phyloP scores from a whole-genome alignment of 768 basidiomycete genomes.

The Rhizopogon vinicolor region DNA sequence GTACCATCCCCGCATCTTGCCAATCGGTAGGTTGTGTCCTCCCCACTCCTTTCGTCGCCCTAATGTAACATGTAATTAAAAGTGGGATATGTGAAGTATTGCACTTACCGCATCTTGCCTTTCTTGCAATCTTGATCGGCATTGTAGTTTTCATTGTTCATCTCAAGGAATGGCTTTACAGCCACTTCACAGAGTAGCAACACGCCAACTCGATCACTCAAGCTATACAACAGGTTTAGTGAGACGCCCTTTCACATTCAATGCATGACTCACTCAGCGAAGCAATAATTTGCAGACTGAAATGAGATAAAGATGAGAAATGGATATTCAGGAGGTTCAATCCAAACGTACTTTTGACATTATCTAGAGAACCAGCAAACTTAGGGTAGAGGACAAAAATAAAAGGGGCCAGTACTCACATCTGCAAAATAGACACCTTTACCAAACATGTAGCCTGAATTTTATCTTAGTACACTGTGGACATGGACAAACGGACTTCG shows the following conservation, averaged over 20 bases:
- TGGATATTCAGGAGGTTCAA: neutral
- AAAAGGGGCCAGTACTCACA: conserved; percentile 27
- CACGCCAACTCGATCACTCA: conserved; percentile 49
- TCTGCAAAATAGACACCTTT: conserved; percentile 66
- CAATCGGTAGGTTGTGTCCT: conserved; percentile 46
- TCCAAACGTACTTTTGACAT: conserved; percentile 48
- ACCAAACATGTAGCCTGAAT: conserved; percentile 54
- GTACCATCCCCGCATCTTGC: conserved; percentile 53
- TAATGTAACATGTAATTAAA: conserved; percentile 12
- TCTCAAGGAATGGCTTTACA: conserved; percentile 51
- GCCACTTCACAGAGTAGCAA: conserved; percentile 60
- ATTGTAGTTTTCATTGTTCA: conserved; percentile 38
- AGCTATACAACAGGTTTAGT: conserved; percentile 22
- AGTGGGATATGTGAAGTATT: neutral
- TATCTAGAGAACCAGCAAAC: conserved; percentile 34
- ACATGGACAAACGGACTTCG: neutral
- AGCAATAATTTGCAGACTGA: conserved; percentile 55
- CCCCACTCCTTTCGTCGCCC: conserved; percentile 54
- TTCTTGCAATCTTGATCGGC: conserved; percentile 46
- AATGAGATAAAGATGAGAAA: neutral
- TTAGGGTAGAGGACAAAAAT: neutral
- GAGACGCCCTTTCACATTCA: neutral
- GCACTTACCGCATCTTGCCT: conserved; percentile 32
- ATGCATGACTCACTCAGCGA: conserved; percentile 35
- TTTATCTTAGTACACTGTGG: neutral